Base-by-base conservation (phyloP, 208 protist species). In the Crithidia expoeki region DNA sequence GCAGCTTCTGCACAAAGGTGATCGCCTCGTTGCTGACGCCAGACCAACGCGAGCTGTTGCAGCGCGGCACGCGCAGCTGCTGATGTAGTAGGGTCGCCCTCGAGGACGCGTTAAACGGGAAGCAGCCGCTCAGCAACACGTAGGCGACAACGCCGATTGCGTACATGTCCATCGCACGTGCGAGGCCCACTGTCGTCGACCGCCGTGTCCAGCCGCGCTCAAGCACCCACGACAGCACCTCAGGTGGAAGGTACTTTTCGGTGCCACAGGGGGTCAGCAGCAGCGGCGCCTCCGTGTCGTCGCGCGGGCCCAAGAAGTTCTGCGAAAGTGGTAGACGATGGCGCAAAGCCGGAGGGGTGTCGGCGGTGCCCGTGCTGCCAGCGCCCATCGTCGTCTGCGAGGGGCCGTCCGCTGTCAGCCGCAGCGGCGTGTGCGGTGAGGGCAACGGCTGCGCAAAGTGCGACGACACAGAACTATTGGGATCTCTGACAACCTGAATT, bases 111-210 rank as follows among this genome's bases (percentile, higher is more conserved):
- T 93, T 93, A 53, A 88, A 93, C n/a, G 90, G 90, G 34, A 93
- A 95, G 70, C 81, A 88, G 21, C 87, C 87, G 65, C 87, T 93
- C 21, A 95, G 85, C n/a, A 95, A 62, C 27, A 93, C 87, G 62
- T 95, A 93, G 11, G 85, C 62, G 38, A 95, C 82, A 58, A 92
- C 83, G 44, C 90, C 90, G 49, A 92, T 70, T 10, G 90, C 79
- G 68, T 93, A 95, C 57, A 88, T 66, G 69, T 95, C 90, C 59
- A 93, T 68, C 32, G 90, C 63, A 33, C 76, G 76, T 16, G 90
- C 90, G 34, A 83, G 36, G 9, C 60, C 57, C 9, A 91, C 68
- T 27, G 85, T 76, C 4, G 80, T 86, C 10, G 74, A 76, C 14
- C 76, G 77, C 9, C 76, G 68, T 7, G 51, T 56, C 83, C 81